Percentiles rank a stretch among this genome's conserved stretches.
These are phyloP conservation scores for Cutaneotrichosporon dermatis DNA, from an alignment of 1,284 basidiomycete species.

Conservation along the genomic window DNA sequence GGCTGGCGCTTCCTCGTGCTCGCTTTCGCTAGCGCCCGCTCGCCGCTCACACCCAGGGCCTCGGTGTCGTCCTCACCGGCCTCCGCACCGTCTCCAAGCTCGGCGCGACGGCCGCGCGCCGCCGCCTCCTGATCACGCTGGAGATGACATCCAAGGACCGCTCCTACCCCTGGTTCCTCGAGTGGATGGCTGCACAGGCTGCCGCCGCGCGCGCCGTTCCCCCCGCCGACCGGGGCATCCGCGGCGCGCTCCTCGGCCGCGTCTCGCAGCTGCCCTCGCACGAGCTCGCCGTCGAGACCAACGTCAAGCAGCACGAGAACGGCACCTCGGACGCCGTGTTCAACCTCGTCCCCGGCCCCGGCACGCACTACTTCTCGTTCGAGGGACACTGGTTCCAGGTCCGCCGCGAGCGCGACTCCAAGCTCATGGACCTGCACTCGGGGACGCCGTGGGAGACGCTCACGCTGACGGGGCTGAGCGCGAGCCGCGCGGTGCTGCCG, in stretches of 20 bases:
- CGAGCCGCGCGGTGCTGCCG: conserved; percentile 77
- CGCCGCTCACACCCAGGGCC: conserved; percentile 56
- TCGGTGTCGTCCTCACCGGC: conserved; percentile 76
- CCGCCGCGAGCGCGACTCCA: conserved; percentile 84
- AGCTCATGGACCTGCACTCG: conserved; percentile 84
- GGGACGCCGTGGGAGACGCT: conserved; percentile 97
- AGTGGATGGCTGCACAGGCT: conserved; percentile 74
- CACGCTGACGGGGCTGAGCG: conserved; percentile 84
- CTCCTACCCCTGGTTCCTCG: conserved; percentile 93
- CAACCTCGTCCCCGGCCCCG: conserved; percentile 90
- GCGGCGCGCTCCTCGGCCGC: conserved; percentile 26
- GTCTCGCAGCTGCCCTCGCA: conserved; percentile 68
- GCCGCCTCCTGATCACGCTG: conserved; percentile 87
- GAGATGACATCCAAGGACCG: conserved; percentile 96
- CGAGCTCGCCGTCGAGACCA: conserved; percentile 91
- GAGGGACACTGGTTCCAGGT: conserved; percentile 84
- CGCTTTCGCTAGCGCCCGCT: background rate
- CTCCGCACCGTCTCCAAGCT: conserved; percentile 68
- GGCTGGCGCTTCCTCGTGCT: no score
- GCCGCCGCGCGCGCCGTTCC: conserved; percentile 24
- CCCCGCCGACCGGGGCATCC: conserved; percentile 19
- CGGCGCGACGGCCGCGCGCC: conserved; percentile 69
- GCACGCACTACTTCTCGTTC: conserved; percentile 90
- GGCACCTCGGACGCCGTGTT: conserved; percentile 82
- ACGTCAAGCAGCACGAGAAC: conserved; percentile 79